Evolutionary conservation across 208 protist species (phyloP).

Genomic region (Trypanosoma congolense): DNA sequence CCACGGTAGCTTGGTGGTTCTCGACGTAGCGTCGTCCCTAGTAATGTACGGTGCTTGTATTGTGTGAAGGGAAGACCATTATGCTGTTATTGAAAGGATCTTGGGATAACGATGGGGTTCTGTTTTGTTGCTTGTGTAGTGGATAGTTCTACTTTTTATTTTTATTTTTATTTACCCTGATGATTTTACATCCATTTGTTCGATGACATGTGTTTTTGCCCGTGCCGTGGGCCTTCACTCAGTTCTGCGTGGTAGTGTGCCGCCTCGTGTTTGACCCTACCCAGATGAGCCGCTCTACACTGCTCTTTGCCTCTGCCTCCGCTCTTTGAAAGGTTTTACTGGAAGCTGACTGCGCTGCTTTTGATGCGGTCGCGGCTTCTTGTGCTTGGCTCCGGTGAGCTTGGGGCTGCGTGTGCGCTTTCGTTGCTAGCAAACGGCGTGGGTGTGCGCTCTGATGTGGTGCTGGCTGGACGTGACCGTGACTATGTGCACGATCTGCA

Average conservation of each 20-base stretch:
- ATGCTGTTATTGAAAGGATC: no score
- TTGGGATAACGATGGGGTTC: background rate
- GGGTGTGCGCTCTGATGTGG: conserved; percentile 4
- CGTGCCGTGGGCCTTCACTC: no score
- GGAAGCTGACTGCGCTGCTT: background rate
- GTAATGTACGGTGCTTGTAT: no score
- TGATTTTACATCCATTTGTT: no score
- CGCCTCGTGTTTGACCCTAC: no score
- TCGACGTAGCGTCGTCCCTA: no score
- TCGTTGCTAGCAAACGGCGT: conserved; percentile 35
- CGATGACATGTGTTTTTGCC: no score
- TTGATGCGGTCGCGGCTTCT: conserved; percentile 14
- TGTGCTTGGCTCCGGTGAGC: conserved; percentile 66
- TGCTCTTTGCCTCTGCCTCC: no score
- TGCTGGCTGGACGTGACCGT: conserved; percentile 19
- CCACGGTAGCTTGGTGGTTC: background rate
- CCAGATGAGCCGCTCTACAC: no score
- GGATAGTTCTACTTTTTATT: conserved; percentile 8
- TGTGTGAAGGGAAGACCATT: no score
- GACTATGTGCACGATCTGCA: conserved; percentile 27
- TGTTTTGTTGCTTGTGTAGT: background rate
- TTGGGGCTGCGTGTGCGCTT: conserved; percentile 64
- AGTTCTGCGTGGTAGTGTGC: no score
- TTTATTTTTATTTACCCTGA: conserved; percentile 1
- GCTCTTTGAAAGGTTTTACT: background rate